Evolutionary conservation across 2,329 filamentous ascomycete genomes (phyloP).

Genomic region (Diaporthe citrichinensis): DNA sequence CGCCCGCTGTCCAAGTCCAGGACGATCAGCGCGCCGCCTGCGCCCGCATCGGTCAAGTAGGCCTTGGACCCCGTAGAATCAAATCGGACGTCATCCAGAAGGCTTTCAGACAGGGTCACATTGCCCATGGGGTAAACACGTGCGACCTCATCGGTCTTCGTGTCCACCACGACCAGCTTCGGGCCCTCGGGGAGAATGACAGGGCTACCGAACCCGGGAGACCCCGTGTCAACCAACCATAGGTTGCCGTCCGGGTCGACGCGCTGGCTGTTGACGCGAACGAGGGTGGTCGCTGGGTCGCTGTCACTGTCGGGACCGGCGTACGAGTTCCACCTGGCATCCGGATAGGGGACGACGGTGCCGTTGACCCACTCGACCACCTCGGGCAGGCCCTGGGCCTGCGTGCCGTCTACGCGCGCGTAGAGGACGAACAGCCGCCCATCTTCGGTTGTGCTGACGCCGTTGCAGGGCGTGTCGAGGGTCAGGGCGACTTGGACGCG

Average conservation of each 20-base stretch:
- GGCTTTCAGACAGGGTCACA: constrained; percentile 27
- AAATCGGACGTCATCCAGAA: constrained; percentile 39
- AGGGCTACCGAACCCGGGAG: constrained; percentile 35
- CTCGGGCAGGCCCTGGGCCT: constrained; percentile 36
- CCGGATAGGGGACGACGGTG: constrained; percentile 33
- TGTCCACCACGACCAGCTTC: constrained; percentile 40
- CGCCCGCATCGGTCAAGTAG: constrained; percentile 40
- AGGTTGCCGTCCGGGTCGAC: constrained; percentile 29
- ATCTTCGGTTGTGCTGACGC: constrained; percentile 32
- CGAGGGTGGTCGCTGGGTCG: constrained; percentile 26
- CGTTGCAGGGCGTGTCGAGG: constrained; percentile 38
- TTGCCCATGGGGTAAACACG: constrained; percentile 39
- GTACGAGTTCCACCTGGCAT: constrained; percentile 39
- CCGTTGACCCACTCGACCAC: constrained; percentile 40
- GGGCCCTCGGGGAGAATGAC: constrained; percentile 37
- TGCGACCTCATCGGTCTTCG: constrained; percentile 3
- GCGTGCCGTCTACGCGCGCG: constrained; percentile 40
- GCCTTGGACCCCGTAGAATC: constrained; percentile 16
- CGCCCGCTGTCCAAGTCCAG: constrained; percentile 38
- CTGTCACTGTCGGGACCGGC: constrained; percentile 10
- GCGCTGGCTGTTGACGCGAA: constrained; percentile 34
- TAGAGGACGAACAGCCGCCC: constrained; percentile 40
- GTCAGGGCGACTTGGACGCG: constrained; percentile 33
- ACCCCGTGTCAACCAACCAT: constrained; percentile 41
- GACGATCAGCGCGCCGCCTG: constrained; percentile 35